Evolutionary conservation across 1,284 basidiomycete genomes (phyloP).

Genomic region (Melampsora occidentalis): DNA sequence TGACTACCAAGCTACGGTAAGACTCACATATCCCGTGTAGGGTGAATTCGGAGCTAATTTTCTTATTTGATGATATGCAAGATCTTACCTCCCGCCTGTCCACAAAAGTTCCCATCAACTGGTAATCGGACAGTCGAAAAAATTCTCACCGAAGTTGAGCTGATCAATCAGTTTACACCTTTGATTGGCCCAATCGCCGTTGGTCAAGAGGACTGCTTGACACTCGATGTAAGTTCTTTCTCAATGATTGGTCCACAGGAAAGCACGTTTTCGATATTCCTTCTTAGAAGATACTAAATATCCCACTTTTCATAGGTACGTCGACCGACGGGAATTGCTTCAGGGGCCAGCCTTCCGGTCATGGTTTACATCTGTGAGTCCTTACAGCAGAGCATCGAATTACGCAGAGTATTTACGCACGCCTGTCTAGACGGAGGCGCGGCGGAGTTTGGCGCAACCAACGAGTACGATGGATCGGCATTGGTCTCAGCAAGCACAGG

Average conservation of each 20-base stretch:
- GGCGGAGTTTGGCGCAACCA: not conserved
- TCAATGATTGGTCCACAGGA: not conserved
- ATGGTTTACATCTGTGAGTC: conserved; percentile 8
- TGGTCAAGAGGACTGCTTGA: conserved; percentile 22
- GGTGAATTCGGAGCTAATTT: not conserved
- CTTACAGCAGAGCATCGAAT: no score
- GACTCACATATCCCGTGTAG: not conserved
- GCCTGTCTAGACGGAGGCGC: not conserved
- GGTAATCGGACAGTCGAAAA: not conserved
- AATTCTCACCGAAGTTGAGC: not conserved
- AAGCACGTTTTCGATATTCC: no score
- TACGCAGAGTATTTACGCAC: not conserved
- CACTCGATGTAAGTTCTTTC: not conserved
- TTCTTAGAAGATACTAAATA: no score
- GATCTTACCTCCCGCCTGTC: conserved; percentile 5
- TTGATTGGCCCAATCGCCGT: not conserved
- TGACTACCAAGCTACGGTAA: not conserved
- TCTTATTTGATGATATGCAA: not conserved
- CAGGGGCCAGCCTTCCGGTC: not conserved
- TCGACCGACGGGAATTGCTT: not conserved
- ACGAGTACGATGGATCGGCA: not conserved
- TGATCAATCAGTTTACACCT: not conserved
- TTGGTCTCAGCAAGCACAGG: not conserved
- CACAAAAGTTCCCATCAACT: not conserved
- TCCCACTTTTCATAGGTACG: not conserved